Base-by-base conservation (phyloP, 306 rosid genomes). In the Cucurbita maxima region DNA sequence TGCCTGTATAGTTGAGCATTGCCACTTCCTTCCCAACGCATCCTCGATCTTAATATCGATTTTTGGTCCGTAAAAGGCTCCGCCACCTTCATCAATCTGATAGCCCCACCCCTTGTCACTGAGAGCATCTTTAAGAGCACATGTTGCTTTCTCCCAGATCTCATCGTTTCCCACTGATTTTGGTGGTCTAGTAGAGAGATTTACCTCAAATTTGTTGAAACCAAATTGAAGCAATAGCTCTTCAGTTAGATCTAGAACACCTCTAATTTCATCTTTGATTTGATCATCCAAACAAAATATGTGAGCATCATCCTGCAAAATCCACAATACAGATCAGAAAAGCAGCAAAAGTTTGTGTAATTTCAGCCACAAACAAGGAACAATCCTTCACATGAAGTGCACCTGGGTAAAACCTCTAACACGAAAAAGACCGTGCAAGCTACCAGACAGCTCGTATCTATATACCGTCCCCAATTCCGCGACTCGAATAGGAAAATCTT, bases 11-110 rank as follows among this genome's bases (percentile, higher is more conserved):
- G 99, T 94, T 82, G 97, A 94, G 81, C 97, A 94, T 76, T 94
- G 97, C 99, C 99, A 94, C 92, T 89, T 91, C 87, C 99, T 91
- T 79, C 99, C 99, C 72, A 94, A 93, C 36, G 99, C 99, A 82
- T 94, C 99, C 86, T 91, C 97, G 76, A 94, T 94, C 88, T 94
- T 94, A 58, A 94, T 87, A 85, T 94, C 99, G 78, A 94, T 94
- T 87, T 94, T 94, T 13, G 99, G 99, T 8, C 99, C 97, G 77
- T 94, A 94, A 82, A 94, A 94, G 50, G 99, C 99, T 78, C 99
- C 97, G 60, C 96, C 99, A 18, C 99, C 97, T 43, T 94, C 97
- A 82, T 94, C 99, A 60, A 91, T 79, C 83, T 85, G 83, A 81
- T 94, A 94, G 82, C 81, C 76, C 97, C 99, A 91, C 58, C 97